Conservation (phyloP, 2,329 filamentous ascomycete species). For the Fusarium keratoplasticum region DNA sequence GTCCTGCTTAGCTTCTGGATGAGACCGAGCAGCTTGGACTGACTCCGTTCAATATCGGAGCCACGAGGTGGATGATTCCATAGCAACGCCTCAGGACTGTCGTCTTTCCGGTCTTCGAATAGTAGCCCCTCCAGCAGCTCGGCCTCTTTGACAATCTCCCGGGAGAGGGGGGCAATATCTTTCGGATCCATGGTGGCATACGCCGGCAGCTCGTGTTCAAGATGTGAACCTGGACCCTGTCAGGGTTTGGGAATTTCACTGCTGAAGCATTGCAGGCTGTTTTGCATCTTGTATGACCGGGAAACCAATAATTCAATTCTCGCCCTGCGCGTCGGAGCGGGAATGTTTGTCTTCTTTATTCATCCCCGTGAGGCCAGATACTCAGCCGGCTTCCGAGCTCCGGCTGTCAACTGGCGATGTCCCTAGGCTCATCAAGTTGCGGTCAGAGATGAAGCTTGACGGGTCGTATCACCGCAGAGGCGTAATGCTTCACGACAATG, state of each 20-base stretch:
- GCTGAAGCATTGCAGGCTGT: neutral
- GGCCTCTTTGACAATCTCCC: constrained; percentile 19
- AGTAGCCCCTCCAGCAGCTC: constrained; percentile 4
- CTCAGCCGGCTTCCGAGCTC: neutral
- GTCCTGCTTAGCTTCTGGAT: constrained; percentile 11
- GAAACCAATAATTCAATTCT: neutral
- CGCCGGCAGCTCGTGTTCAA: constrained; percentile 15
- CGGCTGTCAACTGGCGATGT: neutral
- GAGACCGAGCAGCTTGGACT: constrained; percentile 17
- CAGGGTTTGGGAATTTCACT: neutral
- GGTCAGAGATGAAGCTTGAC: neutral
- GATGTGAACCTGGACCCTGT: neutral
- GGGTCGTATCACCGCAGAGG: neutral
- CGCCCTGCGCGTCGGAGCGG: neutral
- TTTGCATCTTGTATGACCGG: constrained; percentile 7
- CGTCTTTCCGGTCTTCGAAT: neutral
- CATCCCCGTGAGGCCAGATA: neutral
- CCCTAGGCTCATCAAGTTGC: neutral
- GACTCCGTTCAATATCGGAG: constrained; percentile 5
- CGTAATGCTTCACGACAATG: constrained; percentile 14
- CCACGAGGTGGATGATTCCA: constrained; percentile 7
- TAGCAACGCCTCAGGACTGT: neutral
- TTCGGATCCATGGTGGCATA: constrained; percentile 20
- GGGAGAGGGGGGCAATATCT: constrained; percentile 15
- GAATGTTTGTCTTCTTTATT: neutral